Evolutionary conservation across 2,329 filamentous ascomycete species (phyloP).

Genomic region (Mycocentrospora acerina): DNA sequence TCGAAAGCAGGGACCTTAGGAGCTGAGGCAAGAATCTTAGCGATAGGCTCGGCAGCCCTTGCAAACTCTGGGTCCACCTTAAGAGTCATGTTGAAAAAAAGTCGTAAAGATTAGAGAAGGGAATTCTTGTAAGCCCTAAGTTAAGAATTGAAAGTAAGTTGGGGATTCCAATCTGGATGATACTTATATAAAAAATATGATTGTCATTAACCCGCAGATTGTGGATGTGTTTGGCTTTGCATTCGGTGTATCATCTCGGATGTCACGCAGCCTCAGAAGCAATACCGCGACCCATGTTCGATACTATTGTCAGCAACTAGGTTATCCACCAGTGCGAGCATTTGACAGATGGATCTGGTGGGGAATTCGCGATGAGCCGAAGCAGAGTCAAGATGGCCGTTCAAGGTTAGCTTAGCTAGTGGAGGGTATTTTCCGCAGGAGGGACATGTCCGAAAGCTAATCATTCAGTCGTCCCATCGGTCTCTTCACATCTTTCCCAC

Average conservation of each 20-base stretch:
- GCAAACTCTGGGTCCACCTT: conserved; percentile 2
- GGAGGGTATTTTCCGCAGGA: background rate
- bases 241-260: background rate
- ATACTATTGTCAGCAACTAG: background rate
- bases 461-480: no score
- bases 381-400: background rate
- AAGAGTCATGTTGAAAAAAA: background rate
- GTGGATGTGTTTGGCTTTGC: no score
- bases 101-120: no score
- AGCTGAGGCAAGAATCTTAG: background rate
- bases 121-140: no score
- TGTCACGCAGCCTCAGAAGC: background rate
- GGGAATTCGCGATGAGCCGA: background rate
- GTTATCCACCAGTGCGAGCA: no score
- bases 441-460: background rate
- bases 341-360: no score
- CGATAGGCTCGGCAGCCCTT: conserved; percentile 1
- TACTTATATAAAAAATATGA: no score
- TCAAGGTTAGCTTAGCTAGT: background rate
- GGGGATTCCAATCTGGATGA: no score
- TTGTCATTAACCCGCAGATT: no score
- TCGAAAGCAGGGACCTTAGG: background rate
- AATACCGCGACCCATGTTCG: background rate
- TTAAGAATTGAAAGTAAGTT: no score
- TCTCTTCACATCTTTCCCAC: no score